Evolutionary conservation across 768 basidiomycete species (phyloP).

Genomic region (Leccinum longicurvipes): DNA sequence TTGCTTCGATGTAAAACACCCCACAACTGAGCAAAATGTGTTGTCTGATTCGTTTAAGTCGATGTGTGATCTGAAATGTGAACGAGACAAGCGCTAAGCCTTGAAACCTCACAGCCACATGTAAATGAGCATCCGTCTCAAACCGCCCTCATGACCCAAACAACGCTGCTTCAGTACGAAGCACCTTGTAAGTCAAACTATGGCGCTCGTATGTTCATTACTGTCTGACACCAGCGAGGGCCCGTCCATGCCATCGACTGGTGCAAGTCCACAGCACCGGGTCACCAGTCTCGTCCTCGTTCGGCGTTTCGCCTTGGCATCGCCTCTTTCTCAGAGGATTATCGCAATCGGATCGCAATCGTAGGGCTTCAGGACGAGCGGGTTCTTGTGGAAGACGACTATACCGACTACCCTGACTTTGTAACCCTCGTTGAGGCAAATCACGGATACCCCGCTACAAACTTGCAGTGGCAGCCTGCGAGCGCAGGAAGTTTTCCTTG

Average conservation of each 20-base stretch:
- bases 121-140: constrained; percentile 3
- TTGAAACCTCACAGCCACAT: constrained; percentile 24
- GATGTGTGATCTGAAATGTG: neutral
- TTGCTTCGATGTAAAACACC: constrained; percentile 27
- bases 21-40: constrained; percentile 11
- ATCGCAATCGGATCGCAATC: constrained; percentile 76
- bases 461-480: constrained; percentile 89
- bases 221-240: constrained; percentile 47
- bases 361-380: constrained; percentile 81
- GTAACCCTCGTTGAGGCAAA: constrained; percentile 78
- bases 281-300: constrained; percentile 67
- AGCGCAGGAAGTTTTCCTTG: constrained; percentile 60
- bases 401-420: constrained; percentile 81
- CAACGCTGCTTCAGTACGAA: constrained; percentile 76
- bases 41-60: neutral
- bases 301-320: constrained; percentile 83
- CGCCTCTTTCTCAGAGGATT: constrained; percentile 83
- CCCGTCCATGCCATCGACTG: constrained; percentile 84
- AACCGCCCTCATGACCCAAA: constrained; percentile 54
- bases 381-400: constrained; percentile 83
- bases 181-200: constrained; percentile 67
- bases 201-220: neutral
- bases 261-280: constrained; percentile 78
- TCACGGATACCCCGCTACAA: constrained; percentile 92
- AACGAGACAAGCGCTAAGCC: neutral